These are phyloP conservation scores for Carex littledalei DNA, from an alignment of 176 grass and related monocot genomes.

Conservation along the genomic window DNA sequence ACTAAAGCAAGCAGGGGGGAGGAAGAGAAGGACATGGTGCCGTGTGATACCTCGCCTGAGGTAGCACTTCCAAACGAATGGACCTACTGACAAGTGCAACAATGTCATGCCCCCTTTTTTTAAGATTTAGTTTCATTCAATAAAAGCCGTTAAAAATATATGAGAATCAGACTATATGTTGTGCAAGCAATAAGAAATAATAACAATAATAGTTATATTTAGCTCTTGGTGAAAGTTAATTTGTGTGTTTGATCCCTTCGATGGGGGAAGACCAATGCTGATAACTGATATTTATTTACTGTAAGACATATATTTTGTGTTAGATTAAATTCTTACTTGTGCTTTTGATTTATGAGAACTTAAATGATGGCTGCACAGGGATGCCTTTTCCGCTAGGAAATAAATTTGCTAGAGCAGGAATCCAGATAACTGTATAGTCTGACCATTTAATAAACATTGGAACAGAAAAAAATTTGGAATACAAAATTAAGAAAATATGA, in stretches of 20 bases:
- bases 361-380: background rate
- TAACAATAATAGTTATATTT: background rate
- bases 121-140: background rate
- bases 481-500: background rate
- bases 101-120: background rate
- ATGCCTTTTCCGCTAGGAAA: background rate
- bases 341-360: background rate
- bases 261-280: background rate
- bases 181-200: background rate
- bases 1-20: background rate
- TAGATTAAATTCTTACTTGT: background rate
- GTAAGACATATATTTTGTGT: background rate
- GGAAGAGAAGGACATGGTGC: background rate
- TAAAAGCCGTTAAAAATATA: background rate
- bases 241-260: background rate
- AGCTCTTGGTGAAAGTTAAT: background rate
- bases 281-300: background rate
- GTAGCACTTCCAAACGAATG: background rate
- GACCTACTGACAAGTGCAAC: background rate
- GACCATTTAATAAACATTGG: background rate
- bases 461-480: background rate
- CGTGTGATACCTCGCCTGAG: background rate
- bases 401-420: constrained; percentile 2
- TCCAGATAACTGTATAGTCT: background rate
- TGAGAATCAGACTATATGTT: background rate